Percentiles rank a stretch among this genome's conserved stretches.
Conservation (phyloP, 331 rosid genomes). For the Rhamnella rubrinervis region DNA sequence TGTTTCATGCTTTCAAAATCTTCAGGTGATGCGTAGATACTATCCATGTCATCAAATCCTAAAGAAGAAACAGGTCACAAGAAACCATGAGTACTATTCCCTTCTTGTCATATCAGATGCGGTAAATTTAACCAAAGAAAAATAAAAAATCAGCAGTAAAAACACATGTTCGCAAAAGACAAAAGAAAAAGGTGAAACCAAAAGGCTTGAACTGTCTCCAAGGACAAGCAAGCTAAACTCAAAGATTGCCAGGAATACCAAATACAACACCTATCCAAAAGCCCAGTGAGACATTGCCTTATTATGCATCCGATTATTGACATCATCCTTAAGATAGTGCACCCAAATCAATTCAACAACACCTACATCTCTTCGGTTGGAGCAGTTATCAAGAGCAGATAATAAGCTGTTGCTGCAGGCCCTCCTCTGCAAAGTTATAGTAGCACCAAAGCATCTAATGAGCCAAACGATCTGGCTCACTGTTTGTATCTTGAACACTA, state of each 20-base stretch:
- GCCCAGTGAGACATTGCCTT: background rate
- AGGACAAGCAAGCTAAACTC: no score
- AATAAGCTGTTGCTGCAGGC: no score
- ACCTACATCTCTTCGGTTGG: background rate
- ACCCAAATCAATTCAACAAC: background rate
- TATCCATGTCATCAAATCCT: slow-evolving; percentile 86
- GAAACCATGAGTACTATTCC: slow-evolving; percentile 2
- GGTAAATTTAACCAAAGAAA: no score
- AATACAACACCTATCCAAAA: background rate
- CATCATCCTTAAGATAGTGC: background rate
- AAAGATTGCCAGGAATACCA: no score
- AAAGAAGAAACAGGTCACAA: slow-evolving; percentile 18
- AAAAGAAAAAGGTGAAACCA: no score
- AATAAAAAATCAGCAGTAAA: no score
- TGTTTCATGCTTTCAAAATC: slow-evolving; percentile 62
- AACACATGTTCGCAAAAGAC: slow-evolving; percentile 8
- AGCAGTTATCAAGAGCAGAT: background rate
- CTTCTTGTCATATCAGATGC: background rate
- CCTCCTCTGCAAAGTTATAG: no score
- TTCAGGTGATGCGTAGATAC: slow-evolving; percentile 77
- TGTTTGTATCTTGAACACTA: no score
- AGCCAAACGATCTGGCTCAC: no score
- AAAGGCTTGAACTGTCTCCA: no score
- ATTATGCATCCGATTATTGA: background rate
- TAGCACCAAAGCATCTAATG: no score